These are phyloP conservation scores for Pichia occidentalis DNA, from an alignment of 805 yeast species.

Conservation along the genomic window DNA sequence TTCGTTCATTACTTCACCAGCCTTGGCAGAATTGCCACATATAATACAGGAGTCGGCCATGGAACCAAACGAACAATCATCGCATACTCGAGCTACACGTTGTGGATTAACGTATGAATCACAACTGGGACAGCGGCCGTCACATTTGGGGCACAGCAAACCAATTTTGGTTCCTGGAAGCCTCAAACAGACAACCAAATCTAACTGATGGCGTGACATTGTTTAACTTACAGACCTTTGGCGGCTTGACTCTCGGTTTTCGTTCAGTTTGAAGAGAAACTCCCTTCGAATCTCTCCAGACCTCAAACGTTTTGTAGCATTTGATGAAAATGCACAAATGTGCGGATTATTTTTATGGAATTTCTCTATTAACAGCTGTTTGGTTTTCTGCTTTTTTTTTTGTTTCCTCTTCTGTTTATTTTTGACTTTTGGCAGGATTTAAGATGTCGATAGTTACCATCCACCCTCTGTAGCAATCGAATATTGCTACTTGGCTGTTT, in stretches of 20 bases:
- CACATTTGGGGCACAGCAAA: conserved; percentile 74
- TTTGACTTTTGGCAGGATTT: too few relatives aligned
- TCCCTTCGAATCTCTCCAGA: too few relatives aligned
- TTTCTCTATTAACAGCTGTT: too few relatives aligned
- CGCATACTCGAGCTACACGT: conserved; percentile 65
- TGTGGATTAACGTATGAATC: conserved; percentile 77
- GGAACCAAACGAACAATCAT: conserved; percentile 76
- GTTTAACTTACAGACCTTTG: background rate
- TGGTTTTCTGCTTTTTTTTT: too few relatives aligned
- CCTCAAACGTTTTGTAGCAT: too few relatives aligned
- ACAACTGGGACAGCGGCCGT: conserved; percentile 87
- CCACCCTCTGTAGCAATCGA: too few relatives aligned
- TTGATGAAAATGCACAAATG: too few relatives aligned
- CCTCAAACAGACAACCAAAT: conserved; percentile 74
- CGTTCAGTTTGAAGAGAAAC: too few relatives aligned
- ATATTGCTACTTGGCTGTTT: too few relatives aligned
- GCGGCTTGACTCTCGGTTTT: background rate
- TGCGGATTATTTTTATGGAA: too few relatives aligned
- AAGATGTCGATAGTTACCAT: too few relatives aligned
- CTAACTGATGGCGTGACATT: conserved; percentile 90
- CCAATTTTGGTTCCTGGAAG: conserved; percentile 76
- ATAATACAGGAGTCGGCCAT: conserved; percentile 62
- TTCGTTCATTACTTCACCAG: conserved; percentile 45
- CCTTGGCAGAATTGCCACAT: conserved; percentile 46
- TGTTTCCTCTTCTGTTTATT: too few relatives aligned